These are phyloP conservation scores for Eucalyptus paniculata DNA, from an alignment of 345 rosid species.

Conservation along the genomic window DNA sequence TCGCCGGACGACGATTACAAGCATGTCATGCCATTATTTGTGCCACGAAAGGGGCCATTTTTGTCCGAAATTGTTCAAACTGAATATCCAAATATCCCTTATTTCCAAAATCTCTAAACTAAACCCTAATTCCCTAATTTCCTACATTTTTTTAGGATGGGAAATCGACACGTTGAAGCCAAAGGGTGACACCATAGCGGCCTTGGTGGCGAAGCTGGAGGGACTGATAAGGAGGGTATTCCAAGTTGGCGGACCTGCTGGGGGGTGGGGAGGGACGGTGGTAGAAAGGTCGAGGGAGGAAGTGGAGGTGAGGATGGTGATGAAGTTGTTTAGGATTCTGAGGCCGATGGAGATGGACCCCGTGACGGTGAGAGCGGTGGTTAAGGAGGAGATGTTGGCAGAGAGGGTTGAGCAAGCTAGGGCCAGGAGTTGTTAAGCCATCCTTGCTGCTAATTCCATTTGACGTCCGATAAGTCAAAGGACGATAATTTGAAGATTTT, in stretches of 20 bases:
- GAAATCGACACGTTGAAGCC: slow-evolving; percentile 65
- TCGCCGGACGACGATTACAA: neutral
- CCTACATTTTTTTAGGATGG: neutral
- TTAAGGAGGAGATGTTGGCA: no score
- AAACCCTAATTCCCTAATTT: neutral
- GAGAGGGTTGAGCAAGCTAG: no score
- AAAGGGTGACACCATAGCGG: slow-evolving; percentile 63
- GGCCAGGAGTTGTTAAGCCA: no score
- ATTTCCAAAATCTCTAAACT: neutral
- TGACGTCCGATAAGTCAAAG: no score
- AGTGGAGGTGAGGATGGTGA: slow-evolving; percentile 73
- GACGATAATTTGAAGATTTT: no score
- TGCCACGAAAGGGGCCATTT: neutral
- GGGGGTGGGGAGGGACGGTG: slow-evolving; percentile 55
- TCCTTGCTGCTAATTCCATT: no score
- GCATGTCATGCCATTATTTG: neutral
- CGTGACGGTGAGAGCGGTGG: slow-evolving; percentile 37
- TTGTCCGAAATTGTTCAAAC: neutral
- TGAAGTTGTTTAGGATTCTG: slow-evolving; percentile 68
- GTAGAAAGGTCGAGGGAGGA: slow-evolving; percentile 84
- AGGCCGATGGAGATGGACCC: slow-evolving; percentile 91
- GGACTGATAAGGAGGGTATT: slow-evolving; percentile 48
- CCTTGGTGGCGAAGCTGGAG: slow-evolving; percentile 61
- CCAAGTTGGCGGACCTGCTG: slow-evolving; percentile 57
- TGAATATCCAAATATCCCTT: neutral